Evolutionary conservation across 2,329 filamentous ascomycete species (phyloP).

Genomic region (Trichoderma sp.): DNA sequence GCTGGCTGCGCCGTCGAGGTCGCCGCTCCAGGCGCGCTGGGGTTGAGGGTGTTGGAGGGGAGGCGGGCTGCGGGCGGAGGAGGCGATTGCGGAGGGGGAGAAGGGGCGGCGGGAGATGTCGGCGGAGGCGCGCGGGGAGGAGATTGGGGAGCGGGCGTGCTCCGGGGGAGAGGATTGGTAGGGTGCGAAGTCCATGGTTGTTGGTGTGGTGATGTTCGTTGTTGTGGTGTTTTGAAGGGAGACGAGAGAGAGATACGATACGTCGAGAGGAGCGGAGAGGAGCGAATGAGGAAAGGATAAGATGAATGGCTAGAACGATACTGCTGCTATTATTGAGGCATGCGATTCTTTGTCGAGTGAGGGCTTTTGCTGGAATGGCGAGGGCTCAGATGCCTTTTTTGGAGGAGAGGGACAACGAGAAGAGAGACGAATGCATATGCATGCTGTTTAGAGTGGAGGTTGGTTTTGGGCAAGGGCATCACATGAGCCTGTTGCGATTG

Average conservation of each 20-base stretch:
- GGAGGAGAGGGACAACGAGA: not conserved
- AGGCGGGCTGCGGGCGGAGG: slow-evolving; percentile 45
- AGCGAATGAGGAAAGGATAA: not conserved
- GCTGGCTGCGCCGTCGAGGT: slow-evolving; percentile 41
- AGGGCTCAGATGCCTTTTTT: not conserved
- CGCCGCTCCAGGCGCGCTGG: slow-evolving; percentile 53
- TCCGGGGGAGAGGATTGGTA: slow-evolving; percentile 94
- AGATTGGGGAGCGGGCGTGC: slow-evolving; percentile 71
- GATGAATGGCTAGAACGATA: not conserved
- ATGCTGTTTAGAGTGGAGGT: slow-evolving; percentile 1
- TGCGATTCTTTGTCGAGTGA: not conserved
- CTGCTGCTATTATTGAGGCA: not conserved
- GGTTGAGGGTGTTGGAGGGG: slow-evolving; percentile 55
- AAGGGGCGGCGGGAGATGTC: slow-evolving; percentile 57
- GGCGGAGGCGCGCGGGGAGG: slow-evolving; percentile 58
- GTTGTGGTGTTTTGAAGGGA: not conserved
- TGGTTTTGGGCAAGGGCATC: not conserved
- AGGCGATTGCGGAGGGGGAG: slow-evolving; percentile 45
- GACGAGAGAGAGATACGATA: not conserved
- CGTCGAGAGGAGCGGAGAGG: not conserved
- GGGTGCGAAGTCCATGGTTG: slow-evolving; percentile 85
- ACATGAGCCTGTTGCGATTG: slow-evolving; percentile 1
- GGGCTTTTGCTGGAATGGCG: not conserved
- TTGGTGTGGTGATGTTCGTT: not conserved
- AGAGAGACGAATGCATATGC: not conserved